Base-by-base conservation (phyloP, 2,329 filamentous ascomycete species). In the Ophiosphaerella korrae region DNA sequence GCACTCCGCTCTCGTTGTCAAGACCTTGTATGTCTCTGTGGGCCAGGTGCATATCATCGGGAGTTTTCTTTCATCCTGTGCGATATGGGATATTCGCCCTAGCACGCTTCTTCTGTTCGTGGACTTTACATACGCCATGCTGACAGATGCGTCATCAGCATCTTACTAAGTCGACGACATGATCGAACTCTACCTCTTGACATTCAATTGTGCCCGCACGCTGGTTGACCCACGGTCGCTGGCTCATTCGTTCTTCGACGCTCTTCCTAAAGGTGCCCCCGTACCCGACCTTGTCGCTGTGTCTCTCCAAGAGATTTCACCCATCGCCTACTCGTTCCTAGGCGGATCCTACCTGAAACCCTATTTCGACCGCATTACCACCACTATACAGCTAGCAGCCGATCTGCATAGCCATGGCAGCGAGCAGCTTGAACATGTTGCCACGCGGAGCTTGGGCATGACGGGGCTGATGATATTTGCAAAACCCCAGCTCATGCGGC, bases 381-480 rank as follows among this genome's bases (percentile, higher is more conserved):
- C 87, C 52, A 89, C 90, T 0, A 80, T 97, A 47, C 84, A 88
- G 57, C 78, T 87, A 49, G 91, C 90, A 0, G 84, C 85, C 7
- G 72, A 78, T 33, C 75, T 77, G 44, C 75, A 73, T 48, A 71
- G 60, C 60, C 63, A 62, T 67, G 66, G 68, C 46, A 64, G 66
- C 50, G 63, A 74, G 29, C 78, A 81, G 14, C 96, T 95, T 72
- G 84, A 85, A 34, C 84, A 90, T 47, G 76, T 96, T 23, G 79
- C 85, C 41, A 82, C 84, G 18, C 83, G 86, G 39, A 92, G 94
- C 71, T 83, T 92, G 42, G 93, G 94, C 58, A 91, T 97, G 86
- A 97, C 92, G 0, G 92, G 84, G 21, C 84, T 97, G 43, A 84
- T 97, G 80, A 81, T 97, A 14, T 96, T 96, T 70, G 88, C 87